Evolutionary conservation across 805 yeast genomes (phyloP), one percentile per base, ranked within the genome.

Genomic region (Hanseniaspora thailandica): DNA sequence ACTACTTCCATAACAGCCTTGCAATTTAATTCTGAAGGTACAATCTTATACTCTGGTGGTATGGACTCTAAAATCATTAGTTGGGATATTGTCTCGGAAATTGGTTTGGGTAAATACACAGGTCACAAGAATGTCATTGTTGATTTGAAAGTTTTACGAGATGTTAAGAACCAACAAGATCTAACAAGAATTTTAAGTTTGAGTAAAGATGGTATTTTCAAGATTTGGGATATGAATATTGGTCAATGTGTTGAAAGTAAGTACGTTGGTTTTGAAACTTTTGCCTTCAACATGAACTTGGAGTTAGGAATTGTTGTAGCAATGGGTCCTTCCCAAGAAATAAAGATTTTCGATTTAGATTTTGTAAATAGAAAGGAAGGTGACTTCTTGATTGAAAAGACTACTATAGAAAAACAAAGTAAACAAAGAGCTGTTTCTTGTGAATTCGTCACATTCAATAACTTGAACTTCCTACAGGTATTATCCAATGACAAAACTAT

Each of bases 61-160:
- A 76, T 77, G 47, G 99, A 93, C 66, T 76, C 96, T 4, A 73
- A 78, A 52, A 78, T 90, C 33, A 83, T 93, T 57, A 74, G 88
- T 59, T 93, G 99, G 99, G 99, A 93, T 70, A 76, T 93, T 53
- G 89, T 93, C 15, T 84, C 86, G 9, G 99, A 93, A 71, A 80
- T 77, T 26, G 99, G 99, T 12, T 68, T 90, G 33, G 85, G 78
- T 70, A 83, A 90, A 61, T 74, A 93, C 56, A 79, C 85, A 64
- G 88, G 97, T 5, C 98, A 93, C 66, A 82, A 84, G 64, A 90
- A 87, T 59, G 85, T 82, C 59, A 83, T 93, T 59, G 89, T 96
- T 1, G 94, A 94, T 0, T 12, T 54, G 22, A 35, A 44, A 20
- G 60, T 87, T 39, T 67, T 72, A 57, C 76, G 82, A 48, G 55